A percentile compares a stretch with the other conserved stretches of the same genome.
phyloP scores from a whole-genome alignment of 2,329 filamentous ascomycete species.

The Teratosphaeria viscida region DNA sequence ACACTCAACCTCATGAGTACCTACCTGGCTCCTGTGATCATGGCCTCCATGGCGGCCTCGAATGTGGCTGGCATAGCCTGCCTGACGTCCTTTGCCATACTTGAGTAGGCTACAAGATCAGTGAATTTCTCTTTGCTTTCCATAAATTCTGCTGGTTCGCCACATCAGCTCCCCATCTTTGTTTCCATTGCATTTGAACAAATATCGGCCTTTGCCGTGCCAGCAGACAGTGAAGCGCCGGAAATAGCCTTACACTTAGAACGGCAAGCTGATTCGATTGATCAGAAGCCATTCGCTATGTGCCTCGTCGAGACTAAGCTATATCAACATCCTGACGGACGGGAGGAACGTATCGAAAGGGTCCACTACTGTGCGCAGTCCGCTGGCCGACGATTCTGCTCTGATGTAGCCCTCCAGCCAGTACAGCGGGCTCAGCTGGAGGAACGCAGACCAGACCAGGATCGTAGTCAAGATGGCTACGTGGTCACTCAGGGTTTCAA shows the following conservation, averaged over 20 bases:
- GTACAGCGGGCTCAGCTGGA: constrained; percentile 1
- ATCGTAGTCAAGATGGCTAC: not conserved
- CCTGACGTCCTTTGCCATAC: not conserved
- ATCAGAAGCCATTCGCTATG: constrained; percentile 10
- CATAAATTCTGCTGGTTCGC: not conserved
- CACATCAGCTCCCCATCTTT: not conserved
- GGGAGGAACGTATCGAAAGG: constrained; percentile 11
- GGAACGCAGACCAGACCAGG: not conserved
- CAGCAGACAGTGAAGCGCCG: not conserved
- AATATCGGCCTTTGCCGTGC: not conserved
- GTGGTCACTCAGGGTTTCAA: constrained; percentile 15
- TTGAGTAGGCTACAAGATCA: not conserved
- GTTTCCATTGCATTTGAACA: not conserved
- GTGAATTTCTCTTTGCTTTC: not conserved
- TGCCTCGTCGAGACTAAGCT: constrained; percentile 21
- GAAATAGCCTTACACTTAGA: not conserved
- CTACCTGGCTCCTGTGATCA: not conserved
- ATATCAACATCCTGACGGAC: constrained; percentile 16
- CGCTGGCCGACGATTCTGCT: constrained; percentile 11
- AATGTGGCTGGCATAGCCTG: not conserved
- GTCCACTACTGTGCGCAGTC: constrained; percentile 14
- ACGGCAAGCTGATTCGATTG: not conserved
- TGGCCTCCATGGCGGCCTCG: not conserved
- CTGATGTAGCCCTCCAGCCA: constrained; percentile 8
- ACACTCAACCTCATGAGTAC: not conserved